phyloP scores from a whole-genome alignment of 139 green algal species.

The Marvania coccoides region DNA sequence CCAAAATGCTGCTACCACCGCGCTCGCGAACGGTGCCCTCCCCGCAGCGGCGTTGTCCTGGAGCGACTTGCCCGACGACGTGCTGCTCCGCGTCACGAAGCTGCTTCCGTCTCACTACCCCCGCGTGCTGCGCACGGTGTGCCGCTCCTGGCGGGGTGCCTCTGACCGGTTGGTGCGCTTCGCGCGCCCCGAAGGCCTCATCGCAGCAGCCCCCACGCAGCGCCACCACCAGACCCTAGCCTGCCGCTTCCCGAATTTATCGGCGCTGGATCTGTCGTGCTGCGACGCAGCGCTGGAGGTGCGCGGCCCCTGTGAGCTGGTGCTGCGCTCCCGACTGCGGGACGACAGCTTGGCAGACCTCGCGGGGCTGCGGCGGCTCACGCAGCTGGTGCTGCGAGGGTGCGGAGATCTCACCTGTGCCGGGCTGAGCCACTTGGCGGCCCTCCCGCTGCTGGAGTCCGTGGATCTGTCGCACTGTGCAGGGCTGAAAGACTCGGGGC shows the following conservation, averaged over 20 bases:
- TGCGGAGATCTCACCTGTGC: not conserved
- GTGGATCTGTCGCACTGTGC: not conserved
- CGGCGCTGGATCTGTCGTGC: not conserved
- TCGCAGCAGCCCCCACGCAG: not conserved
- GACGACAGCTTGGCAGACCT: not conserved
- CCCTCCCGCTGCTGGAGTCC: not conserved
- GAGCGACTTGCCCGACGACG: not conserved
- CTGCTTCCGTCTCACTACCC: not conserved
- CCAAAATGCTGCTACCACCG: not conserved
- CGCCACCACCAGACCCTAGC: not conserved
- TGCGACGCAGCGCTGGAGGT: not conserved
- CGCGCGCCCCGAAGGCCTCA: not conserved
- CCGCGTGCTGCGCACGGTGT: not conserved
- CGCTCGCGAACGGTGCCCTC: not conserved
- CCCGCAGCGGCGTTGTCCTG: not conserved
- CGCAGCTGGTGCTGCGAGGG: not conserved
- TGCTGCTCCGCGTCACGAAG: not conserved
- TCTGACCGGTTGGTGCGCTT: not conserved
- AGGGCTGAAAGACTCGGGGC: not conserved
- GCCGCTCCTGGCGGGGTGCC: not conserved
- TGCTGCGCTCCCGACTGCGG: not conserved
- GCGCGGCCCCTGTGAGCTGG: not conserved
- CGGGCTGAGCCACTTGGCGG: not conserved
- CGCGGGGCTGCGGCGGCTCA: not conserved
- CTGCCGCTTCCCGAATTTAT: not conserved